A percentile compares a stretch with the other conserved stretches of the same genome.
These are phyloP conservation scores for Venturia oleaginea DNA, from an alignment of 2,329 filamentous ascomycete species.

Conservation along the genomic window DNA sequence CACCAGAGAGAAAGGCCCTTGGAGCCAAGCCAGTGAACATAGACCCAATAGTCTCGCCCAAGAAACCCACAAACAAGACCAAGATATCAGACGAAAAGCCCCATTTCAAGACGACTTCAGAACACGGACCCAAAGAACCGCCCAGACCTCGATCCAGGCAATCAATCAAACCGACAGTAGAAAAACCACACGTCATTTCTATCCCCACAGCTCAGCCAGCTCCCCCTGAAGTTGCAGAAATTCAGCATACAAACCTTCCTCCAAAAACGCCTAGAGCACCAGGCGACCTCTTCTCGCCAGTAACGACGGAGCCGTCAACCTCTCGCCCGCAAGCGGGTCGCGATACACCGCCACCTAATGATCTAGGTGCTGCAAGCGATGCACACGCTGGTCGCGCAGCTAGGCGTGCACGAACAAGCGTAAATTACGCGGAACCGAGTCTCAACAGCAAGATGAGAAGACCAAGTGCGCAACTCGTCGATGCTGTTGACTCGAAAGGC, in stretches of 20 bases:
- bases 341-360: conserved; percentile 35
- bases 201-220: background rate
- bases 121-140: conserved; percentile 7
- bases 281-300: conserved; percentile 35
- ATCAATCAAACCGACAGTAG: background rate
- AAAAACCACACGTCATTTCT: background rate
- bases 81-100: conserved; percentile 10
- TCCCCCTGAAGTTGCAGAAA: background rate
- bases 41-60: conserved; percentile 35
- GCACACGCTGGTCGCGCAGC: conserved; percentile 31
- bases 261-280: conserved; percentile 29
- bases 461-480: conserved; percentile 36
- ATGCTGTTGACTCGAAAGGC: conserved; percentile 30
- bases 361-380: conserved; percentile 27
- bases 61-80: conserved; percentile 23
- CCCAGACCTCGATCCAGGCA: background rate
- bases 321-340: conserved; percentile 26
- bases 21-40: conserved; percentile 40
- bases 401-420: conserved; percentile 36
- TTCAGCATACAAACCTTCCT: conserved; percentile 20
- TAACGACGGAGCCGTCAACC: conserved; percentile 32
- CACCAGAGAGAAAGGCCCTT: conserved; percentile 8
- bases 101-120: background rate
- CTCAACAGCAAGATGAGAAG: conserved; percentile 41
- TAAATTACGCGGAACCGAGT: conserved; percentile 42